Evolutionary conservation across 805 yeast genomes (phyloP).

Genomic region (Suhomyces xylopsoci): DNA sequence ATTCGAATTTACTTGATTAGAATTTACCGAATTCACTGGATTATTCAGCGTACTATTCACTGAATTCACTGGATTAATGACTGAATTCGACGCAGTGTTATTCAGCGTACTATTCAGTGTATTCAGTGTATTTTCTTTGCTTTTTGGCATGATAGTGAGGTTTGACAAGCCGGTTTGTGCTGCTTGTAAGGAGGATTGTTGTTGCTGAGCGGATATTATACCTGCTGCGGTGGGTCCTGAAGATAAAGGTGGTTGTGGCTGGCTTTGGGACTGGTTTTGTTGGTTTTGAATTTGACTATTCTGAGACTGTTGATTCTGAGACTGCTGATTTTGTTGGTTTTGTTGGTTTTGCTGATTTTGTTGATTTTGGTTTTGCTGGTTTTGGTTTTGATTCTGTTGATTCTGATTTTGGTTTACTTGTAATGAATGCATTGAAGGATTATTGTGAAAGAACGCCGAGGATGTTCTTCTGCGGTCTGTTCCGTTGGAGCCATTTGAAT

Average conservation of each 20-base stretch:
- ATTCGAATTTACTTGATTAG: no score
- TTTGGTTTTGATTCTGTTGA: constrained; percentile 3
- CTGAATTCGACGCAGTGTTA: no score
- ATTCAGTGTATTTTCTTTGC: no score
- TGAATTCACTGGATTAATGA: background rate
- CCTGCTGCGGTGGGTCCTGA: constrained; percentile 11
- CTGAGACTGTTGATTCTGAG: constrained; percentile 5
- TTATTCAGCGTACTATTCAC: no score
- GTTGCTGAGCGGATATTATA: constrained; percentile 7
- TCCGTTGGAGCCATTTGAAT: background rate
- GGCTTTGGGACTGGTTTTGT: constrained; percentile 3
- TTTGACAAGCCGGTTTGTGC: constrained; percentile 2
- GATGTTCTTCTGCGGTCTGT: constrained; percentile 50
- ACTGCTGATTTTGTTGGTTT: constrained; percentile 6
- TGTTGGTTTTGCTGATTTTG: constrained; percentile 5
- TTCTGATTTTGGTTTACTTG: background rate
- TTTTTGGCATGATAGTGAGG: background rate
- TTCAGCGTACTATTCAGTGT: no score
- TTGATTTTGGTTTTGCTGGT: constrained; percentile 6
- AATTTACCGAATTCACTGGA: background rate
- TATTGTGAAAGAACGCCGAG: constrained; percentile 48
- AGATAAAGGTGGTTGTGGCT: constrained; percentile 9
- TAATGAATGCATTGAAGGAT: constrained; percentile 10
- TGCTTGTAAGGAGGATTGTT: constrained; percentile 6
- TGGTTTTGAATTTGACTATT: background rate